These are phyloP conservation scores for Gleditsia sinensis DNA, from an alignment of 306 rosid species.

Conservation along the genomic window DNA sequence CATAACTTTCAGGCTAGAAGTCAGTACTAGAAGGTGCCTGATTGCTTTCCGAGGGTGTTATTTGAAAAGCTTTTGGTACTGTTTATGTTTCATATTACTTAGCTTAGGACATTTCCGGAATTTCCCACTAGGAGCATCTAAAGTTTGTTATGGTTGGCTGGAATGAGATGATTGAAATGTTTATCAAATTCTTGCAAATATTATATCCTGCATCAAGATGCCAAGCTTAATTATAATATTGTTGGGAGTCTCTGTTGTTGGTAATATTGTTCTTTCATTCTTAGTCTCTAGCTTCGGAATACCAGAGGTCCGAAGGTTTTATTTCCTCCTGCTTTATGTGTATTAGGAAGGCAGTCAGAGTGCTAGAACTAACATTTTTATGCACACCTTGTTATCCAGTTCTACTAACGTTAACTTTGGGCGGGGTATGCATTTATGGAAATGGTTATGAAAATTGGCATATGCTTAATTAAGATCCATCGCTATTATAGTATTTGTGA, in stretches of 20 bases:
- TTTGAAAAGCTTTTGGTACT: background rate
- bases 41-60: background rate
- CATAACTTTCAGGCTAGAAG: background rate
- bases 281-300: background rate
- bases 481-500: background rate
- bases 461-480: background rate
- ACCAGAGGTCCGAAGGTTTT: background rate
- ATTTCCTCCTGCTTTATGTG: background rate
- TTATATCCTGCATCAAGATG: background rate
- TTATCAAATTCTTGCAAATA: background rate
- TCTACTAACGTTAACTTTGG: background rate
- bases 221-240: background rate
- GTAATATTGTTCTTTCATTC: background rate
- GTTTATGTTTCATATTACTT: background rate
- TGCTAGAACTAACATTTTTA: background rate
- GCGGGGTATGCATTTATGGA: background rate
- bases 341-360: background rate
- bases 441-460: background rate
- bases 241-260: background rate
- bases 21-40: background rate
- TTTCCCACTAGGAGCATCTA: background rate
- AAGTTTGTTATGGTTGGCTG: background rate
- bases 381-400: background rate
- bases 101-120: background rate
- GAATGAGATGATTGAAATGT: background rate